phyloP scores from a whole-genome alignment of 148 eudicot species.

The Amaranthus palmeri region DNA sequence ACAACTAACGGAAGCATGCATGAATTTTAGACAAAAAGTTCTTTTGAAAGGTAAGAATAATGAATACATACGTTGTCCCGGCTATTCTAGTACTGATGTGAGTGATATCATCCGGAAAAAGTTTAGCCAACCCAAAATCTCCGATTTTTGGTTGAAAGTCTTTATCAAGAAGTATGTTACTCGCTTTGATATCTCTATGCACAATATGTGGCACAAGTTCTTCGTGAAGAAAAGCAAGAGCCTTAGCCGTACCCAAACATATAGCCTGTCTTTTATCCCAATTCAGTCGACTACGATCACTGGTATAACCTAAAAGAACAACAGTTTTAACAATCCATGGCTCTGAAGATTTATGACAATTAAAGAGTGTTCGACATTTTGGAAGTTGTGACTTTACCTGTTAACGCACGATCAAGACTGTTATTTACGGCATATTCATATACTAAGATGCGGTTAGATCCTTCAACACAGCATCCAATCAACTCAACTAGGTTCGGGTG shows the following conservation, averaged over 20 bases:
- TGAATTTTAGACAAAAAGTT: too few relatives aligned
- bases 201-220: conserved; percentile 90
- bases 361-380: background rate
- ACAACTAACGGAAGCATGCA: too few relatives aligned
- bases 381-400: conserved; percentile 42
- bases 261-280: conserved; percentile 79
- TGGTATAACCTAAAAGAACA: conserved; percentile 48
- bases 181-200: conserved; percentile 95
- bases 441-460: conserved; percentile 64
- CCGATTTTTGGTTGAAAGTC: conserved; percentile 78
- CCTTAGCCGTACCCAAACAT: conserved; percentile 76
- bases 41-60: background rate
- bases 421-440: conserved; percentile 78
- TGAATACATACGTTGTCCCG: conserved; percentile 78
- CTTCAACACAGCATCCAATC: conserved; percentile 80
- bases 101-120: conserved; percentile 84
- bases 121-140: conserved; percentile 97
- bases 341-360: background rate
- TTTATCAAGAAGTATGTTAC: conserved; percentile 77
- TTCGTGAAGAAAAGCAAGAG: conserved; percentile 85
- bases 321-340: background rate
- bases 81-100: conserved; percentile 90
- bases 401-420: conserved; percentile 77
- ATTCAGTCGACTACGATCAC: conserved; percentile 45
- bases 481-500: conserved; percentile 84